These are phyloP conservation scores for Lathyrus oleraceus DNA, from an alignment of 306 rosid genomes.

Conservation along the genomic window DNA sequence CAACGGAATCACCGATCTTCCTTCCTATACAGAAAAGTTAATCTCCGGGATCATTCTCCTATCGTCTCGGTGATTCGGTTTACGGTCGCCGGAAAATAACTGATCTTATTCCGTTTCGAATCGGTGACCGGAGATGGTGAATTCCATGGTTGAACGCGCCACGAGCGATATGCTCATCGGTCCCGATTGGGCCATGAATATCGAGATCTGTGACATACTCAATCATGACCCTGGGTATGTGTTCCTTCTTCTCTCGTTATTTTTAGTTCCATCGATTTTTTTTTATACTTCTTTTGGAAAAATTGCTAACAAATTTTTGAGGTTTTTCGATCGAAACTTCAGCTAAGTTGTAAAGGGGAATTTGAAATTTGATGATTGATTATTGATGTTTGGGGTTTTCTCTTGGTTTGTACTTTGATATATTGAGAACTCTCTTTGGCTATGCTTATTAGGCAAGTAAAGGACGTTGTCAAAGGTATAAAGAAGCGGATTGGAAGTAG, in stretches of 20 bases:
- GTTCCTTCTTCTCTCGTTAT: neutral
- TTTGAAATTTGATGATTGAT: constrained; percentile 27
- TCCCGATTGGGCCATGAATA: constrained; percentile 98
- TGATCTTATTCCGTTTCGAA: constrained; percentile 36
- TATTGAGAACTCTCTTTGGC: constrained; percentile 31
- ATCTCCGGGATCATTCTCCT: constrained; percentile 39
- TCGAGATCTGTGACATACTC: constrained; percentile 97
- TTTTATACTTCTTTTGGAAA: neutral
- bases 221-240: constrained; percentile 93
- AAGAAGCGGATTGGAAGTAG: constrained; percentile 93
- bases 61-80: constrained; percentile 33
- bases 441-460: constrained; percentile 76
- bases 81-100: constrained; percentile 35
- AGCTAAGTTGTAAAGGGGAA: constrained; percentile 20
- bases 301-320: neutral
- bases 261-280: neutral
- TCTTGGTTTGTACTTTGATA: neutral
- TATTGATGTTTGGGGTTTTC: constrained; percentile 15
- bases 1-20: constrained; percentile 40
- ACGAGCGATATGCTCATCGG: constrained; percentile 98
- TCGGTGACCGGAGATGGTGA: constrained; percentile 66
- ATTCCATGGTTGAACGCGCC: constrained; percentile 92
- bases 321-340: neutral
- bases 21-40: neutral
- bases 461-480: constrained; percentile 84